Evolutionary conservation across 108 stramenopile species (phyloP).

Genomic region (Discostella stelligeroides): DNA sequence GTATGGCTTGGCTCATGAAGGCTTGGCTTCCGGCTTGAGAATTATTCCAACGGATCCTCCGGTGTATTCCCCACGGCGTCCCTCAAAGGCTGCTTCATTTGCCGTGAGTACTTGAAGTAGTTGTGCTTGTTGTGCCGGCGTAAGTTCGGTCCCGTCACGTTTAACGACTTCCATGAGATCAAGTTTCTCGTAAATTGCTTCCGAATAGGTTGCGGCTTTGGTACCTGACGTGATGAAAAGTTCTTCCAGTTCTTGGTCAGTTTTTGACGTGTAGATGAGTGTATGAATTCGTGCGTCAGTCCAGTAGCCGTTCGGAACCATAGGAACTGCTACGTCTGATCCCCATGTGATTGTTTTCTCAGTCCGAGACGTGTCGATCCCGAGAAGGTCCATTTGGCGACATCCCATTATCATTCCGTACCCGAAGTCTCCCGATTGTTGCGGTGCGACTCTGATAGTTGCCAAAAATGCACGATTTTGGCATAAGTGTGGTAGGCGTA

Average conservation of each 20-base stretch:
- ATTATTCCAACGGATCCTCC: conserved; percentile 1
- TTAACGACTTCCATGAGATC: neutral
- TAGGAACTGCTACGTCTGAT: neutral
- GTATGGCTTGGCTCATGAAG: conserved; percentile 5
- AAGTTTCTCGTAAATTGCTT: neutral
- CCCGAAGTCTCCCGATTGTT: neutral
- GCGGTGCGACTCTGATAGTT: neutral
- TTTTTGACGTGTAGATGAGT: neutral
- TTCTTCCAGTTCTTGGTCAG: neutral
- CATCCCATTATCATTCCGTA: conserved; percentile 7
- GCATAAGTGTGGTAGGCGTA: neutral
- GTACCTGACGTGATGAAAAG: neutral
- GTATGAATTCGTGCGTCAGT: neutral
- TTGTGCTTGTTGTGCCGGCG: neutral
- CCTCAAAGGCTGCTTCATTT: neutral
- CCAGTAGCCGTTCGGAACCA: conserved; percentile 11
- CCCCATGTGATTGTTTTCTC: conserved; percentile 24
- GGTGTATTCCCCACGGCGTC: conserved; percentile 7
- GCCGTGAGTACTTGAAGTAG: conserved; percentile 1
- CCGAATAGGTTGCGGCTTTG: neutral
- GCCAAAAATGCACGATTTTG: neutral
- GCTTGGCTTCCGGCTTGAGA: conserved; percentile 1
- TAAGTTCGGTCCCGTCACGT: neutral
- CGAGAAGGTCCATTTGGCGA: conserved; percentile 1
- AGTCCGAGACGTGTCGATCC: neutral